Conservation (phyloP, 192 early-diverging fungal genomes). For the Endogone sp. region DNA sequence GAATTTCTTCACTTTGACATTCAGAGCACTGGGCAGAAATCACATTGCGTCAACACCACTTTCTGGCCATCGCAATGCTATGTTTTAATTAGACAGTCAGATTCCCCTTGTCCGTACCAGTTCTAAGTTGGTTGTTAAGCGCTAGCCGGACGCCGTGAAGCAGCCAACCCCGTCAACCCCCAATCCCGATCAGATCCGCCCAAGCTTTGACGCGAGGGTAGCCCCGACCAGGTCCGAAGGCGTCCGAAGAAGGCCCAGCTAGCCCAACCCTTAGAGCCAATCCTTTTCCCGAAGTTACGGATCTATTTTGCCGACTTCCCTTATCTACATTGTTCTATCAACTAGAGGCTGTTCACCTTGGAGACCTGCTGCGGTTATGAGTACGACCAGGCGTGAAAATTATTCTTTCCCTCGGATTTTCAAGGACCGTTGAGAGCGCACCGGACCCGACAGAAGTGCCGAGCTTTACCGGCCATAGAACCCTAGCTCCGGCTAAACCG, state of each 20-base stretch:
- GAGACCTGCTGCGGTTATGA: constrained; percentile 79
- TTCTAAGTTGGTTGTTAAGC: constrained; percentile 72
- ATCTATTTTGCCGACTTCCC: constrained; percentile 84
- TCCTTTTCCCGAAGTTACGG: constrained; percentile 82
- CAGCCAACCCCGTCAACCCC: too few relatives aligned
- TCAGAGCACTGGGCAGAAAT: constrained; percentile 85
- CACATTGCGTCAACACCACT: constrained; percentile 78
- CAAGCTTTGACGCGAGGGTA: constrained; percentile 1
- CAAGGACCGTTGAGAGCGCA: constrained; percentile 60
- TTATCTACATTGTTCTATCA: constrained; percentile 71
- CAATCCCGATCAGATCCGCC: constrained; percentile 8
- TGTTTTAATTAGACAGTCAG: constrained; percentile 86
- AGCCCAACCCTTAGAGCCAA: constrained; percentile 78
- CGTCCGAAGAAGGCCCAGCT: background rate
- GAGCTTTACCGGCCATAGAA: constrained; percentile 46
- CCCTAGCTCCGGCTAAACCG: constrained; percentile 61
- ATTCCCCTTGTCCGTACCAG: constrained; percentile 81
- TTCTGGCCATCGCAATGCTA: constrained; percentile 78
- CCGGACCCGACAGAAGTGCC: constrained; percentile 51
- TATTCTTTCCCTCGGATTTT: constrained; percentile 70
- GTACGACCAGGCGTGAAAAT: constrained; percentile 65
- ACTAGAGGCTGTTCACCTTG: constrained; percentile 82
- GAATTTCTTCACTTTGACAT: constrained; percentile 84
- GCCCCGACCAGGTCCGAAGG: background rate
- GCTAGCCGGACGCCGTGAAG: constrained; percentile 23